Base-by-base conservation (phyloP, 2,329 filamentous ascomycete species). In the Aureobasidium sp. region DNA sequence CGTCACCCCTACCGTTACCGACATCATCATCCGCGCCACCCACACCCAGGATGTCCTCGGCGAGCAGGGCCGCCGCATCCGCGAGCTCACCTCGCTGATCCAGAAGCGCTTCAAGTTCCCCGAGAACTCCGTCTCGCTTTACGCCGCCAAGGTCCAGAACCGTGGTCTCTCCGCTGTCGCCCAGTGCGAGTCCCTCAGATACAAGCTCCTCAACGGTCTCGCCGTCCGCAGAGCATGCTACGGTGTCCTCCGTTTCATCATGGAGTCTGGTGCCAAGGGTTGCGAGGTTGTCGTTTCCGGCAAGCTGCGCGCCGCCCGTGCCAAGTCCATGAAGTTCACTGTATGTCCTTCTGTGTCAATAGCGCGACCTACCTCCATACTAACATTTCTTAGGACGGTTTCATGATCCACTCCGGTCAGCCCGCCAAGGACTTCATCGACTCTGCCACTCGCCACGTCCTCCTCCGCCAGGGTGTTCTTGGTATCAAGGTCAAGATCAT, bases 401-500 rank as follows among this genome's bases (percentile, higher is more conserved):
- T 99, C 91, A 99, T 99, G 94, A 99, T 99, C 83, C 94, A 99
- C 90, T 99, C 94, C 76, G 94, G 94, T 83, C 94, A 99, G 81
- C 94, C 94, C 76, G 94, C 93, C 77, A 93, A 95, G 83, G 94
- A 99, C 84, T 99, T 99, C 85, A 99, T 99, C 80, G 94, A 99
- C 86, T 86, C 83, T 75, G 95, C 95, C 73, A 97, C 94, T 76
- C 94, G 94, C 75, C 94, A 99, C 90, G 94, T 99, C 75, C 91
- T 99, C 71, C 92, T 99, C 80, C 90, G 95, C 83, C 94, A 99
- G 86, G 94, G 94, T 90, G 94, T 99, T 70, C 85, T 99, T 70
- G 94, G 94, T 84, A 99, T 99, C 85, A 99, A 99, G 88, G 94
- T 99, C 82, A 99, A 99, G 92, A 99, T 99, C 84, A 99, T 99